Conservation (phyloP, 306 rosid genomes). For the Arachis hypogaea region DNA sequence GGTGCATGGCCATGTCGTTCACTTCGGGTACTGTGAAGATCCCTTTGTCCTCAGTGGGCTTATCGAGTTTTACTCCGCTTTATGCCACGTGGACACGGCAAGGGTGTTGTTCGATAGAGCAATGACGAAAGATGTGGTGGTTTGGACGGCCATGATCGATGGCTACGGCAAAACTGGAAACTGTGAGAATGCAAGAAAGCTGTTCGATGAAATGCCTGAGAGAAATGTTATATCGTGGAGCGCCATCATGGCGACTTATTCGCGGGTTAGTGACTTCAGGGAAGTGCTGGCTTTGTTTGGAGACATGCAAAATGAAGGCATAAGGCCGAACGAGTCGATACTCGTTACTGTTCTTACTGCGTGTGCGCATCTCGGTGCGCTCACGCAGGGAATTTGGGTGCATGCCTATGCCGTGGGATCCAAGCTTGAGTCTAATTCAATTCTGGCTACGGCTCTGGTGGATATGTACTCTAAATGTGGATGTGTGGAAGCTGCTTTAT, state of each 20-base stretch:
- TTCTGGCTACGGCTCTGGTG: slow-evolving; percentile 68
- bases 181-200: slow-evolving; percentile 54
- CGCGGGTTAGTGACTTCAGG: slow-evolving; percentile 45
- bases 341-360: slow-evolving; percentile 51
- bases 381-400: slow-evolving; percentile 52
- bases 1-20: slow-evolving; percentile 68
- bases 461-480: slow-evolving; percentile 59
- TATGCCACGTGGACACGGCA: slow-evolving; percentile 45
- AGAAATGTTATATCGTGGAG: slow-evolving; percentile 65
- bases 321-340: slow-evolving; percentile 45
- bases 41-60: slow-evolving; percentile 62
- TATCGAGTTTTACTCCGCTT: slow-evolving; percentile 58
- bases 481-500: slow-evolving; percentile 44
- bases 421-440: slow-evolving; percentile 30
- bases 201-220: slow-evolving; percentile 84
- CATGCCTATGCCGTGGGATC: slow-evolving; percentile 49
- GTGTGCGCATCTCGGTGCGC: slow-evolving; percentile 52
- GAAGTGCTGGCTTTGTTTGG: slow-evolving; percentile 49
- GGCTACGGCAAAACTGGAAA: slow-evolving; percentile 80
- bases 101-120: slow-evolving; percentile 57
- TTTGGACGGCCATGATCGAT: slow-evolving; percentile 80
- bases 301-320: slow-evolving; percentile 43
- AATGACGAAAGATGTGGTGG: slow-evolving; percentile 64
- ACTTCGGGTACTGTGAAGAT: slow-evolving; percentile 57
- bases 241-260: slow-evolving; percentile 52